Evolutionary conservation across 2,329 filamentous ascomycete genomes (phyloP).

Genomic region (Lanzia echinophila): DNA sequence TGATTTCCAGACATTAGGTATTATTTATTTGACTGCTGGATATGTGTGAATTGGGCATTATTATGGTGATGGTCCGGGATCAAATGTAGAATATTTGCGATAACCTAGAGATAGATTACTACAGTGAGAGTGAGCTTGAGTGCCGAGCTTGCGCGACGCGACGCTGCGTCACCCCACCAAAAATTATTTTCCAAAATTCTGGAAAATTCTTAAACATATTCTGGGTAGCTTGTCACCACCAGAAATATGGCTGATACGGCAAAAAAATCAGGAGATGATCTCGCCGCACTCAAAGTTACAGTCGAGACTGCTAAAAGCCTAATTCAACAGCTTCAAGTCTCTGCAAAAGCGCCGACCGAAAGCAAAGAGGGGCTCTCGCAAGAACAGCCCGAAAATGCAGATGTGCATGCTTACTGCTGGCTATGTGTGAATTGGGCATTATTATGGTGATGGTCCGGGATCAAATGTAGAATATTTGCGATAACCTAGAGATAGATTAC

Average conservation of each 20-base stretch:
- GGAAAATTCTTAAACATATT: neutral
- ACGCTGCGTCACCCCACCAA: constrained; percentile 10
- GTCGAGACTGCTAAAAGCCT: constrained; percentile 20
- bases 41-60: neutral
- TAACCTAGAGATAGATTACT: too few relatives aligned
- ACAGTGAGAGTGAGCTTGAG: too few relatives aligned
- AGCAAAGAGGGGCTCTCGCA: constrained; percentile 5
- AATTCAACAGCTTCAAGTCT: constrained; percentile 22
- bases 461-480: neutral
- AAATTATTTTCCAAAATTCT: constrained; percentile 7
- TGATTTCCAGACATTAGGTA: constrained; percentile 17
- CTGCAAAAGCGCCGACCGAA: constrained; percentile 1
- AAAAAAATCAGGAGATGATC: constrained; percentile 14
- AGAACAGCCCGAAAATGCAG: constrained; percentile 6
- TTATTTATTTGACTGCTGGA: neutral
- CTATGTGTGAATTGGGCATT: neutral
- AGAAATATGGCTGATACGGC: constrained; percentile 11
- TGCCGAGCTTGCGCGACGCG: neutral
- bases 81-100: neutral
- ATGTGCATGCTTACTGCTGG: constrained; percentile 39
- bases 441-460: neutral
- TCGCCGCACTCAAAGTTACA: constrained; percentile 20
- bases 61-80: neutral
- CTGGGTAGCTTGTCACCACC: neutral
- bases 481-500: too few relatives aligned